phyloP scores from a whole-genome alignment of 192 early-diverging fungal species.

The Backusella tuberculispora region DNA sequence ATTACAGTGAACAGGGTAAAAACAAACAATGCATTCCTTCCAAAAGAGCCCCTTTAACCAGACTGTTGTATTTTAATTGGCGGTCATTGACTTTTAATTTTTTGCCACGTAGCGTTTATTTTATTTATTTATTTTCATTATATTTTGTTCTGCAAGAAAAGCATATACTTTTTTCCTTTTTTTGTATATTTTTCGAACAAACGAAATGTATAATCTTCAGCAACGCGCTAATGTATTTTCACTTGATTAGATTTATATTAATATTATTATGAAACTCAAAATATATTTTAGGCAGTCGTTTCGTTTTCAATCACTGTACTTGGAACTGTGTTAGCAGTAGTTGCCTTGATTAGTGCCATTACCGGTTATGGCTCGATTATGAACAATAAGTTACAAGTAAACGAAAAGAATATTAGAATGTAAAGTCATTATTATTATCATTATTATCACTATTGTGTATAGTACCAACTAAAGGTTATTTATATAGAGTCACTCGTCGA shows the following conservation, averaged over 20 bases:
- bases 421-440: conserved; percentile 10
- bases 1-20: too few species aligned
- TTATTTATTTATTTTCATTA: background rate
- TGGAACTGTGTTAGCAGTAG: conserved; percentile 28
- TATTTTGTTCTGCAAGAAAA: background rate
- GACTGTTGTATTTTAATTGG: background rate
- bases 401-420: conserved; percentile 26
- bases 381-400: conserved; percentile 21
- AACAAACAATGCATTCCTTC: too few species aligned
- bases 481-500: conserved; percentile 46
- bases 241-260: background rate
- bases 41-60: too few species aligned
- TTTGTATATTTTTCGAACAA: background rate
- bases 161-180: background rate
- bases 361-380: conserved; percentile 19
- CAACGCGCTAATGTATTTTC: conserved; percentile 35
- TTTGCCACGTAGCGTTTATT: background rate
- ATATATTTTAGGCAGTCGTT: conserved; percentile 23
- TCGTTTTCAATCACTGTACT: conserved; percentile 35
- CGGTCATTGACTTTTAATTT: background rate
- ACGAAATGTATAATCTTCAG: conserved; percentile 40
- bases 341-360: conserved; percentile 30
- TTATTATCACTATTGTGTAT: background rate
- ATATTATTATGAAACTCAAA: background rate
- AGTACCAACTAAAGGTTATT: too few species aligned